A percentile compares a stretch with the other conserved stretches of the same genome.
Evolutionary conservation across 2,329 filamentous ascomycete species (phyloP).

Genomic region (Cephalotrichum gorgonifer): DNA sequence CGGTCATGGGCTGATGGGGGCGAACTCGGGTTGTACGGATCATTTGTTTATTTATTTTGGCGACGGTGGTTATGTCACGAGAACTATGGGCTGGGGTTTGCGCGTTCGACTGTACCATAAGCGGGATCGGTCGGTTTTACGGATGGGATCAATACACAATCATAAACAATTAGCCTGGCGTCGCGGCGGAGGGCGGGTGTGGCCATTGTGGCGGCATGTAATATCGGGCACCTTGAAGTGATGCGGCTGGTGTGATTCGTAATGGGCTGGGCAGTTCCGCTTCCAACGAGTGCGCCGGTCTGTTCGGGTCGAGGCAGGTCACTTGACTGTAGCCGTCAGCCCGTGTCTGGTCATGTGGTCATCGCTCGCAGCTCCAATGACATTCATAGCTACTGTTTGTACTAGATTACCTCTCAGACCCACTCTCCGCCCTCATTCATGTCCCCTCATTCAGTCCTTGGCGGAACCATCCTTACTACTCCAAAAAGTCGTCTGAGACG

Average conservation of each 20-base stretch:
- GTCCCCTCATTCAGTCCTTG: too few relatives aligned
- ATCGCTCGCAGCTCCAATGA: not conserved
- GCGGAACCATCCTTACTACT: too few relatives aligned
- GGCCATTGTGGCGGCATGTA: too few relatives aligned
- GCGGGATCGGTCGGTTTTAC: conserved; percentile 24
- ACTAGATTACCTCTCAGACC: too few relatives aligned
- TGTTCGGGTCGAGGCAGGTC: not conserved
- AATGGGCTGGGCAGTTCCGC: too few relatives aligned
- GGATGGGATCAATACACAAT: conserved; percentile 10
- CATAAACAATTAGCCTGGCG: not conserved
- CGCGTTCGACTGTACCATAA: conserved; percentile 33
- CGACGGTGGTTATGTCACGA: conserved; percentile 9
- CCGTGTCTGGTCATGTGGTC: not conserved
- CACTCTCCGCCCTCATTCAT: too few relatives aligned
- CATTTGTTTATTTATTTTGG: conserved; percentile 8
- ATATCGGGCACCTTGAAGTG: too few relatives aligned
- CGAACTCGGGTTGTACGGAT: conserved; percentile 6
- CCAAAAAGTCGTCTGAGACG: too few relatives aligned
- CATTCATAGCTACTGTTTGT: too few relatives aligned
- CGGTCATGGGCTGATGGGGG: conserved; percentile 13
- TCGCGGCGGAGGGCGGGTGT: too few relatives aligned
- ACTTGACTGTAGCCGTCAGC: not conserved
- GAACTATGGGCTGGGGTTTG: conserved; percentile 30
- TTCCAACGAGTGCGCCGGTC: not conserved
- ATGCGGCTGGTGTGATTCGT: too few relatives aligned